Percentiles rank a stretch among this genome's conserved stretches.
phyloP scores from a whole-genome alignment of 2,329 filamentous ascomycete genomes.

The Colletotrichum musicola region DNA sequence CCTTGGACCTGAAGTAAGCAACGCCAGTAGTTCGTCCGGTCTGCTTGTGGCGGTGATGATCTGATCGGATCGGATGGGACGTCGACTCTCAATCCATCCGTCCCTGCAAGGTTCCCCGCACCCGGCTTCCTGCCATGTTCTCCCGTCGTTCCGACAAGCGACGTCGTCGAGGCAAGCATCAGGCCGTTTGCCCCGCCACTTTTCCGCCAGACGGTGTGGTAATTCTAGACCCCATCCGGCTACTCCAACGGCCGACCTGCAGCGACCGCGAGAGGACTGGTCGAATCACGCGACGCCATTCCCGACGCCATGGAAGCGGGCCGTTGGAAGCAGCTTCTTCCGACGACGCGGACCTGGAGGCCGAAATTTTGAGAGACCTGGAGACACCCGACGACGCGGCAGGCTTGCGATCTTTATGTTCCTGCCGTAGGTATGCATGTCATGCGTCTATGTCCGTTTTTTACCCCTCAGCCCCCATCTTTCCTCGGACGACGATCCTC shows the following conservation, averaged over 20 bases:
- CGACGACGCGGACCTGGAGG: background rate
- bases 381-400: too few species aligned
- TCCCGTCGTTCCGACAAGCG: constrained; percentile 7
- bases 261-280: background rate
- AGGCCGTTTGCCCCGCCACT: background rate
- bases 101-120: background rate
- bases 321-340: background rate
- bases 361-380: background rate
- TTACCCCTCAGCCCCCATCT: constrained; percentile 19
- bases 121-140: too few species aligned
- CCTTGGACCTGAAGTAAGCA: background rate
- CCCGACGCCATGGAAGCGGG: constrained; percentile 29
- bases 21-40: too few species aligned
- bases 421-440: background rate
- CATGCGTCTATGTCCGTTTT: background rate
- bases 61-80: background rate
- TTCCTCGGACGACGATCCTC: constrained; percentile 32
- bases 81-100: background rate
- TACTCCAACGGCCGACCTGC: constrained; percentile 16
- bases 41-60: background rate
- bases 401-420: background rate
- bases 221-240: constrained; percentile 9
- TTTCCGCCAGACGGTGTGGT: constrained; percentile 2
- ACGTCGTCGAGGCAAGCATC: constrained; percentile 25
- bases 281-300: constrained; percentile 29